Percentiles rank a stretch among this genome's conserved stretches.
phyloP scores from a whole-genome alignment of 2,329 filamentous ascomycete species.

The Aspergillus proliferans region DNA sequence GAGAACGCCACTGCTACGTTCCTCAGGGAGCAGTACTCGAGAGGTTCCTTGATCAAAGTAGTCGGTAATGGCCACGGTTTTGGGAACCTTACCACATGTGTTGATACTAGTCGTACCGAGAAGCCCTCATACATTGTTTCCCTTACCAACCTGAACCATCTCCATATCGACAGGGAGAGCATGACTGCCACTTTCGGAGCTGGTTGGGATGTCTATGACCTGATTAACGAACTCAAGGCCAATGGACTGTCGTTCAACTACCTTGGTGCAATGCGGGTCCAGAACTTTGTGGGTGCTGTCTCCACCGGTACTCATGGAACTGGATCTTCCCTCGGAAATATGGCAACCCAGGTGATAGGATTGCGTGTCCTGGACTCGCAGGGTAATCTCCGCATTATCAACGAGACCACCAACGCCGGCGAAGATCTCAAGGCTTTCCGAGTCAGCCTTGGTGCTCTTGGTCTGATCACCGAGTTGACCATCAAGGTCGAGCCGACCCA shows the following conservation, averaged over 20 bases:
- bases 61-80: slow-evolving; percentile 17
- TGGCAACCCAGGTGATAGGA: slow-evolving; percentile 10
- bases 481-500: slow-evolving; percentile 11
- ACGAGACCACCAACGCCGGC: slow-evolving; percentile 4
- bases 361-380: slow-evolving; percentile 14
- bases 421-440: slow-evolving; percentile 15
- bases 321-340: slow-evolving; percentile 7
- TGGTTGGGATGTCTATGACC: slow-evolving; percentile 16
- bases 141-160: slow-evolving; percentile 11
- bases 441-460: slow-evolving; percentile 14
- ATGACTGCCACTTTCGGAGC: slow-evolving; percentile 15
- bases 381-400: slow-evolving; percentile 8
- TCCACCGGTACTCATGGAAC: slow-evolving; percentile 16
- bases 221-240: slow-evolving; percentile 9
- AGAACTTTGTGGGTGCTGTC: slow-evolving; percentile 15
- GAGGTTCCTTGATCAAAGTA: slow-evolving; percentile 10
- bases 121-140: slow-evolving; percentile 12
- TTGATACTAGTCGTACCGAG: slow-evolving; percentile 7
- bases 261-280: slow-evolving; percentile 13
- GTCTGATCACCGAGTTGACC: slow-evolving; percentile 14
- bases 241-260: slow-evolving; percentile 11
- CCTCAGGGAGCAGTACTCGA: slow-evolving; percentile 9
- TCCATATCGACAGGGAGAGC: slow-evolving; percentile 10
- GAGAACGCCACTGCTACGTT: slow-evolving; percentile 7
- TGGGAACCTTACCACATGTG: slow-evolving; percentile 14